Evolutionary conservation across 2,329 filamentous ascomycete genomes (phyloP).

Genomic region (Helotiales sp.): DNA sequence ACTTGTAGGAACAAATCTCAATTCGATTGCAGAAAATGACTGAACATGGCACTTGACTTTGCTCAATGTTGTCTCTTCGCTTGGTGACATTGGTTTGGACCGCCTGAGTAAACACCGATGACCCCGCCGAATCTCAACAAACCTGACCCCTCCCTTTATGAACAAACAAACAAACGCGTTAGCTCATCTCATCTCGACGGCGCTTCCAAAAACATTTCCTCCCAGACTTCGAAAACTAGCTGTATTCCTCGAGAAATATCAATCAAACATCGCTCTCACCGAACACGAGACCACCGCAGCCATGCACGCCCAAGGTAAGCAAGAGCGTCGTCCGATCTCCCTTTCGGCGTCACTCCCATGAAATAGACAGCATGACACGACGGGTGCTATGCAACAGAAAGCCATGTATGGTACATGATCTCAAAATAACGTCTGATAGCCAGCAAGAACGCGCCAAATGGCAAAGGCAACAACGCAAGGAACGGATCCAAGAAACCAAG

Average conservation of each 20-base stretch:
- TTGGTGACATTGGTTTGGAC: neutral
- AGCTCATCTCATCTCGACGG: no score
- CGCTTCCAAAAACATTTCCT: neutral
- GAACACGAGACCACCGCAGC: neutral
- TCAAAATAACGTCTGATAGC: neutral
- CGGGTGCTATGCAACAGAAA: no score
- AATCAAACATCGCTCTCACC: neutral
- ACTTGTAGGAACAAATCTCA: no score
- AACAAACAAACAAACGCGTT: neutral
- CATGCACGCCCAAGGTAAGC: neutral
- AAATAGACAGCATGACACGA: neutral
- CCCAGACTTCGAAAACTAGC: neutral
- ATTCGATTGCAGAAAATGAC: no score
- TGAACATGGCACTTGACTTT: no score
- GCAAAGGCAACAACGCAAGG: neutral
- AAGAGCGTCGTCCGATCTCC: neutral
- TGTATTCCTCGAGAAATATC: neutral
- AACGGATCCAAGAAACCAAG: neutral
- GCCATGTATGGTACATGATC: no score
- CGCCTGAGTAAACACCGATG: neutral
- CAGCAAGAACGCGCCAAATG: neutral
- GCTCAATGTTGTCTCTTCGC: neutral
- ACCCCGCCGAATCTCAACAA: neutral
- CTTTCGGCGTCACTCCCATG: neutral
- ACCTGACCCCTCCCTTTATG: neutral